Evolutionary conservation across 306 rosid species (phyloP), one percentile per base, ranked within the genome.

Genomic region (Mimosa pudica): DNA sequence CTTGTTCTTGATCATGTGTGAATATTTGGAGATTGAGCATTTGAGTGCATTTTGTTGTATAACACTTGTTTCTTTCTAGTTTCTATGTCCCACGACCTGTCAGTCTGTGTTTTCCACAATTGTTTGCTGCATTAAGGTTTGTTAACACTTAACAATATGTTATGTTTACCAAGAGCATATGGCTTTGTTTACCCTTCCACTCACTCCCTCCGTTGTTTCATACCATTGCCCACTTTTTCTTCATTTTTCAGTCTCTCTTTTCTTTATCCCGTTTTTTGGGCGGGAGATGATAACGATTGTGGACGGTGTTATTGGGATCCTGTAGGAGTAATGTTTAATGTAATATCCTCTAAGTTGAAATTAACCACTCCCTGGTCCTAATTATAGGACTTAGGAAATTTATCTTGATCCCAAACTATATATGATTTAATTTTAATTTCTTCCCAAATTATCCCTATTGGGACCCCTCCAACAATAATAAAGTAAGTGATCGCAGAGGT

Each of bases 21-120:
- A 14, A 4, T 44, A 5, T 42, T 68, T 68, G 45, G 54, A 72
- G 38, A 3, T 66, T 70, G 74, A 76, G 71, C 62, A 62, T n/a
- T 76, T 61, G 51, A 62, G 30, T 10, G 32, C 68, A 32, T 33
- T 76, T 38, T 70, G 73, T 49, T 44, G 35, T 9, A 35, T 46
- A 10, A 70, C 14, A 10, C 18, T 38, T 1, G 16, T 14, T 70
- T 10, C 17, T 38, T 38, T 38, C 42, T 5, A 24, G 30, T 10
- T 47, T 47, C 51, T 69, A 14, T 17, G 52, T 5, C 36, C 10
- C 24, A n/a, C 12, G 54, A 30, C 17, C 30, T 5, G 10, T 44
- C 30, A 44, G 14, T 68, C 14, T 55, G 30, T 17, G 2, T 44
- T 69, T 44, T 17, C 10, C 4, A 3, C 20, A 9, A 0, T 7